These are phyloP conservation scores for Solanum arcanum DNA, from an alignment of 257 asterid genomes.

Conservation along the genomic window DNA sequence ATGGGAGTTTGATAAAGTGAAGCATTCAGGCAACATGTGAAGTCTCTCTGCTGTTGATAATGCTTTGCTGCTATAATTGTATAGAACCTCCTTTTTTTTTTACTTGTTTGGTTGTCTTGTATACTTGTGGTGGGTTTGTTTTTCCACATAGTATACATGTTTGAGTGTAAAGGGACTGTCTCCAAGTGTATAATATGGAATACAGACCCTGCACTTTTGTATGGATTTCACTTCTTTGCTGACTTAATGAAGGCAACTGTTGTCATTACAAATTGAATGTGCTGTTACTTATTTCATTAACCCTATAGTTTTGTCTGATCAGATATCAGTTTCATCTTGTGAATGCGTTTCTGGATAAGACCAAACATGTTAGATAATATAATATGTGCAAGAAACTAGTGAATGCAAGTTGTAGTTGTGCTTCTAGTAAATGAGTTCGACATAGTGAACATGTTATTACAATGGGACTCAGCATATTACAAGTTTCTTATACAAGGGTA, in stretches of 20 bases:
- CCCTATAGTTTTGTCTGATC: background rate
- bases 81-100: background rate
- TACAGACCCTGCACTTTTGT: slow-evolving; percentile 8
- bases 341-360: background rate
- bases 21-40: slow-evolving; percentile 8
- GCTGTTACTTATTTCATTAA: background rate
- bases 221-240: background rate
- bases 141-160: slow-evolving; percentile 24
- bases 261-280: background rate
- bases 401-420: background rate
- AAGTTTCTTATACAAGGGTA: background rate
- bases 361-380: background rate
- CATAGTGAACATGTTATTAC: background rate
- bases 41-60: slow-evolving; percentile 2
- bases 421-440: background rate
- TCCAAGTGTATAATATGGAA: slow-evolving; percentile 27
- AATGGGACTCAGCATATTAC: background rate
- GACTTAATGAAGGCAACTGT: background rate
- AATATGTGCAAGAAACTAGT: background rate
- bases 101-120: background rate
- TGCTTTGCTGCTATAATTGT: background rate
- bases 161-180: slow-evolving; percentile 20
- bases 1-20: slow-evolving; percentile 13
- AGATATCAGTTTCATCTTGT: background rate
- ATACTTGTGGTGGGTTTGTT: background rate